phyloP scores from a whole-genome alignment of 768 basidiomycete species.

The Lactifluus piperatus region DNA sequence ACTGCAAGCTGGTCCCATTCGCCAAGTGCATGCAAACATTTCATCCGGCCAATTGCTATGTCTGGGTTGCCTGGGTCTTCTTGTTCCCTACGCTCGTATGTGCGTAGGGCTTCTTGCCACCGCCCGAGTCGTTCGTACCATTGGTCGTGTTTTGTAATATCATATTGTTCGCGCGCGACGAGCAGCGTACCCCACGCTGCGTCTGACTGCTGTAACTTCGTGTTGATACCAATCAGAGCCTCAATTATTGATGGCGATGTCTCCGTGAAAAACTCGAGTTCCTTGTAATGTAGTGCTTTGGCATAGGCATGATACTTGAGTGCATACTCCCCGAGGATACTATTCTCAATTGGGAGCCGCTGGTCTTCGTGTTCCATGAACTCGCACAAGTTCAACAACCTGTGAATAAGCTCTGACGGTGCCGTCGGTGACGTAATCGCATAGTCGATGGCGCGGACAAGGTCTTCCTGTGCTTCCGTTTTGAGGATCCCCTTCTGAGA shows the following conservation, averaged over 20 bases:
- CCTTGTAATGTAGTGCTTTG: slow-evolving; percentile 97
- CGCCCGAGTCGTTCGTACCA: slow-evolving; percentile 97
- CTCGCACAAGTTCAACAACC: slow-evolving; percentile 88
- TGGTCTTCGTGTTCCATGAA: slow-evolving; percentile 99
- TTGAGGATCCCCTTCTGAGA: neutral
- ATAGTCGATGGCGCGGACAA: slow-evolving; percentile 80
- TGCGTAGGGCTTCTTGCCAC: slow-evolving; percentile 88
- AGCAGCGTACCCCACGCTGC: slow-evolving; percentile 96
- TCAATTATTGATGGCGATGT: slow-evolving; percentile 88
- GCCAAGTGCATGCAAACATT: slow-evolving; percentile 92
- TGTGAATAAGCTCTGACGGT: slow-evolving; percentile 84
- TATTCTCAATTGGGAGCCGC: slow-evolving; percentile 85
- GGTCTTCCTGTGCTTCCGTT: slow-evolving; percentile 61
- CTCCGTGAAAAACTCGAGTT: slow-evolving; percentile 91
- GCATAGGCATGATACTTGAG: slow-evolving; percentile 92
- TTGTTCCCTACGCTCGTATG: slow-evolving; percentile 72
- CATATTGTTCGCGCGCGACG: slow-evolving; percentile 83
- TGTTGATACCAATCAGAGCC: slow-evolving; percentile 92
- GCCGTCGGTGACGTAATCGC: slow-evolving; percentile 73
- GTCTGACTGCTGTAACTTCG: slow-evolving; percentile 92
- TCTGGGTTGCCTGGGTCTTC: slow-evolving; percentile 71
- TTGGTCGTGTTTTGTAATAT: slow-evolving; percentile 88
- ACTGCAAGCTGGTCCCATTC: slow-evolving; percentile 91
- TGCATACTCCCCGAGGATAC: slow-evolving; percentile 89
- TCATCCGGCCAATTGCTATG: slow-evolving; percentile 84